A percentile compares a stretch with the other conserved stretches of the same genome.
phyloP scores from a whole-genome alignment of 176 grass and related monocot genomes.

The Triticum monococcum region DNA sequence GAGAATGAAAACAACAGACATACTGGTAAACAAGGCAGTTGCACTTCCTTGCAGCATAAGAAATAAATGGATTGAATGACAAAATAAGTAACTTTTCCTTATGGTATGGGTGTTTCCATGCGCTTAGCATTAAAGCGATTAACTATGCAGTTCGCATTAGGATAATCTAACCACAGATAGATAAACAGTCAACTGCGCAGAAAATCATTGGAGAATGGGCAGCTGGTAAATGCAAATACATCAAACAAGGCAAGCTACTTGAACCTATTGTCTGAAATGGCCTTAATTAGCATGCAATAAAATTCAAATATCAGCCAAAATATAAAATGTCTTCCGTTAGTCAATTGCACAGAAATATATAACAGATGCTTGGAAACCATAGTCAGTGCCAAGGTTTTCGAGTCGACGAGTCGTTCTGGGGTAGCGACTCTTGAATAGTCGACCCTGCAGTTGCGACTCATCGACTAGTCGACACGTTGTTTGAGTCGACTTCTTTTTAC shows the following conservation, averaged over 20 bases:
- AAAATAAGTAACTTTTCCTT: background rate
- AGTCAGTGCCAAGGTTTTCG: background rate
- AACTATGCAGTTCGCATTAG: background rate
- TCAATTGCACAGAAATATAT: background rate
- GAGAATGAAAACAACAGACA: background rate
- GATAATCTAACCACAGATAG: background rate
- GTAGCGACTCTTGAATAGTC: too few relatives aligned
- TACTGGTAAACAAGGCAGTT: too few relatives aligned
- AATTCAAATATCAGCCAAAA: slow-evolving; percentile 17
- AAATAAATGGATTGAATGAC: too few relatives aligned
- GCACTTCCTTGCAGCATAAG: too few relatives aligned
- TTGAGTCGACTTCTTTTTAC: too few relatives aligned
- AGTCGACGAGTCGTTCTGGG: too few relatives aligned
- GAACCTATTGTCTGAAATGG: background rate
- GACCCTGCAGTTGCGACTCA: too few relatives aligned
- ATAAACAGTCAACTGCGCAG: background rate
- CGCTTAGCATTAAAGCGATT: slow-evolving; percentile 5
- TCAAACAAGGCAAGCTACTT: background rate
- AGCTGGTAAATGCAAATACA: slow-evolving; percentile 20
- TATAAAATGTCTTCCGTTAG: background rate
- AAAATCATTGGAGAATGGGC: slow-evolving; percentile 10
- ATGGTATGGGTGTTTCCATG: background rate
- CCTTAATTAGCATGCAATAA: slow-evolving; percentile 24
- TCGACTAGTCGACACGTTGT: too few relatives aligned
- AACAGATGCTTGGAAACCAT: slow-evolving; percentile 10